A percentile compares a stretch with the other conserved stretches of the same genome.
These are phyloP conservation scores for Penicillium sp. DNA, from an alignment of 2,329 filamentous ascomycete species.

Conservation along the genomic window DNA sequence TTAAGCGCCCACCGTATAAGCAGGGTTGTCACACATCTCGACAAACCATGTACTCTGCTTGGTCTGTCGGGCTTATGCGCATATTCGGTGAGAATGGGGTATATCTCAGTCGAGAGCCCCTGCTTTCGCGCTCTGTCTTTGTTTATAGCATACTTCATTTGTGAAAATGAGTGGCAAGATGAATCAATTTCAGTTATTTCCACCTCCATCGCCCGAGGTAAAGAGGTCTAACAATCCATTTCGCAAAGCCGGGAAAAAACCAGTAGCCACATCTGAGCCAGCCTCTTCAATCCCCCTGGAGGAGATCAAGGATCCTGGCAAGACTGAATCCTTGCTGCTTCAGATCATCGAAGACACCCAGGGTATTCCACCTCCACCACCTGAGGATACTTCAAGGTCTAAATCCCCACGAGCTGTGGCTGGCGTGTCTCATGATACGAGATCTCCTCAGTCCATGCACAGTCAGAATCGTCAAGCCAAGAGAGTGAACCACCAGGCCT, in stretches of 20 bases:
- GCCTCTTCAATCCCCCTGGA: slow-evolving; percentile 32
- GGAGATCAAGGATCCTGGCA: slow-evolving; percentile 27
- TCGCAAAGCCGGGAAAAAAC: slow-evolving; percentile 30
- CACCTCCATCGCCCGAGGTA: slow-evolving; percentile 34
- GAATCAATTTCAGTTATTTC: slow-evolving; percentile 45
- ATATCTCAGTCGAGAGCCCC: slow-evolving; percentile 26
- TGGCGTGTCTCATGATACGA: slow-evolving; percentile 13
- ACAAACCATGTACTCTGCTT: slow-evolving; percentile 7
- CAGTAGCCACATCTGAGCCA: slow-evolving; percentile 22
- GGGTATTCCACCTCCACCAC: slow-evolving; percentile 28
- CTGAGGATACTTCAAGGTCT: slow-evolving; percentile 19
- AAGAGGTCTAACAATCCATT: slow-evolving; percentile 37
- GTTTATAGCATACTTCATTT: slow-evolving; percentile 4
- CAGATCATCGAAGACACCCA: slow-evolving; percentile 42
- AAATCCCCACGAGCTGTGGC: slow-evolving; percentile 16
- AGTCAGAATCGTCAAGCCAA: slow-evolving; percentile 17
- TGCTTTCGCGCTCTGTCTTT: slow-evolving; percentile 12
- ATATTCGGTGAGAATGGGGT: slow-evolving; percentile 12
- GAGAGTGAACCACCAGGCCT: slow-evolving; percentile 10
- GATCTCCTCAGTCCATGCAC: slow-evolving; percentile 19
- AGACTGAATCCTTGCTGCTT: slow-evolving; percentile 40
- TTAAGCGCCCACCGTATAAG: slow-evolving; percentile 34
- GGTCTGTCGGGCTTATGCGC: background rate
- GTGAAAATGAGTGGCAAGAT: slow-evolving; percentile 20
- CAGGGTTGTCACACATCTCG: slow-evolving; percentile 24